A percentile compares a stretch with the other conserved stretches of the same genome.
Conservation (phyloP, 768 basidiomycete species). For the Tephrocybe sp. region DNA sequence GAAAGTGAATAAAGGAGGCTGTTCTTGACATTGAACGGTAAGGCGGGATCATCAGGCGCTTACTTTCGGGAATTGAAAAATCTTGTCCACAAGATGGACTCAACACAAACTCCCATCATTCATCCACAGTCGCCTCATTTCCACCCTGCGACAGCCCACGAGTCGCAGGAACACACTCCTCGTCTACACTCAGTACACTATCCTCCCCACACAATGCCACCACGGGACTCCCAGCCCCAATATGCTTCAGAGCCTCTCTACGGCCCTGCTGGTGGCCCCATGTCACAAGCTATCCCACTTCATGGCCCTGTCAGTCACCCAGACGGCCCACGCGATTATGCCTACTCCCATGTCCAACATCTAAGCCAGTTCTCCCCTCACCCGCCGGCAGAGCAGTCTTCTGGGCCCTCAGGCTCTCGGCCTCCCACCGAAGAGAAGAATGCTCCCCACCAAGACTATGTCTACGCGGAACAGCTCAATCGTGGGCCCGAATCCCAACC, state of each 20-base stretch:
- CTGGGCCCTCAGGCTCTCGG: constrained; percentile 24
- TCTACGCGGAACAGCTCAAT: constrained; percentile 52
- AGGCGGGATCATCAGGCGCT: constrained; percentile 15
- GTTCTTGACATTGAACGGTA: constrained; percentile 11
- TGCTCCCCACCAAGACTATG: constrained; percentile 42
- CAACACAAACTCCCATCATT: constrained; percentile 31
- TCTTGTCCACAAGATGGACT: constrained; percentile 22
- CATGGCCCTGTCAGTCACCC: constrained; percentile 43
- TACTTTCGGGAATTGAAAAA: constrained; percentile 24
- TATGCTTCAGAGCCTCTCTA: constrained; percentile 36
- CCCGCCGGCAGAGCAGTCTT: constrained; percentile 26
- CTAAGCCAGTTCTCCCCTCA: constrained; percentile 36
- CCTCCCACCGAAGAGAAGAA: constrained; percentile 20
- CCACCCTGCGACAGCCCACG: constrained; percentile 26
- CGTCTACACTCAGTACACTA: constrained; percentile 19
- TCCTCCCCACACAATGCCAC: constrained; percentile 35
- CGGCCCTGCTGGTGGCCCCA: constrained; percentile 37
- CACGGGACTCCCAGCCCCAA: constrained; percentile 31
- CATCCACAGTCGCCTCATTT: constrained; percentile 23
- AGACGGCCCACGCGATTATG: constrained; percentile 41
- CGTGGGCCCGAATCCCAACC: constrained; percentile 42
- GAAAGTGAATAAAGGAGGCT: constrained; percentile 8
- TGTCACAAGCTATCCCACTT: constrained; percentile 42
- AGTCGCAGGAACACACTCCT: constrained; percentile 22
- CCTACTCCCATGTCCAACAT: constrained; percentile 40